A percentile compares a stretch with the other conserved stretches of the same genome.
Evolutionary conservation across 2,329 filamentous ascomycete species (phyloP).

Genomic region (Xylariaceae sp.): DNA sequence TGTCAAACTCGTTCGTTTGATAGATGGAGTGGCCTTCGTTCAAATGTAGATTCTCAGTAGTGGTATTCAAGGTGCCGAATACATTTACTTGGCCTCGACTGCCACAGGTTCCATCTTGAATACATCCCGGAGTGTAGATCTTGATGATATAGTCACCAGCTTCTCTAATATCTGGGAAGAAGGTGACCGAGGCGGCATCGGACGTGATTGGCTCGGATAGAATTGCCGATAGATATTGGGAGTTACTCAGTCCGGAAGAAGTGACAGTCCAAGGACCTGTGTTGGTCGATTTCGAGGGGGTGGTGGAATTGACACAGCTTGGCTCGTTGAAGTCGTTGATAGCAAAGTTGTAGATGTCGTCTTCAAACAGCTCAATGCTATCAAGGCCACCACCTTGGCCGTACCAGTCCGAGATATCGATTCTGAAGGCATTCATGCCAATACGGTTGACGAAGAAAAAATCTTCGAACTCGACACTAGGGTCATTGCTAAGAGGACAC

Average conservation of each 20-base stretch:
- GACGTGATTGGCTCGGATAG: slow-evolving; percentile 53
- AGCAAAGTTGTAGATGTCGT: slow-evolving; percentile 81
- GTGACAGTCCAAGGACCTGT: slow-evolving; percentile 71
- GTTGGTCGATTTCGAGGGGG: slow-evolving; percentile 59
- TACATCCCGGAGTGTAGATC: slow-evolving; percentile 88
- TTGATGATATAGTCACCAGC: slow-evolving; percentile 89
- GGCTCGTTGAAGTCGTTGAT: slow-evolving; percentile 87
- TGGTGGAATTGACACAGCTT: slow-evolving; percentile 61
- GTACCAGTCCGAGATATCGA: slow-evolving; percentile 85
- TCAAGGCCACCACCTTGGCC: slow-evolving; percentile 77
- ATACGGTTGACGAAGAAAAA: slow-evolving; percentile 85
- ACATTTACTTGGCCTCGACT: slow-evolving; percentile 78
- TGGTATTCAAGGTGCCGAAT: slow-evolving; percentile 61
- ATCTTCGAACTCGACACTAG: slow-evolving; percentile 67
- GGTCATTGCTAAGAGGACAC: slow-evolving; percentile 76
- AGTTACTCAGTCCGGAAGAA: slow-evolving; percentile 62
- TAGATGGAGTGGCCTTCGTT: slow-evolving; percentile 58
- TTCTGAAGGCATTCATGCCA: slow-evolving; percentile 79
- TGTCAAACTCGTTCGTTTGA: slow-evolving; percentile 94
- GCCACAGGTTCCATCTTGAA: slow-evolving; percentile 69
- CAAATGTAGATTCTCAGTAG: slow-evolving; percentile 37
- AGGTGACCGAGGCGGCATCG: slow-evolving; percentile 64
- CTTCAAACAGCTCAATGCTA: slow-evolving; percentile 80
- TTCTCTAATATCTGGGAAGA: slow-evolving; percentile 77
- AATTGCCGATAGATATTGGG: slow-evolving; percentile 69